Base-by-base conservation (phyloP, 805 yeast genomes). In the Monosporozyma aerobia region DNA sequence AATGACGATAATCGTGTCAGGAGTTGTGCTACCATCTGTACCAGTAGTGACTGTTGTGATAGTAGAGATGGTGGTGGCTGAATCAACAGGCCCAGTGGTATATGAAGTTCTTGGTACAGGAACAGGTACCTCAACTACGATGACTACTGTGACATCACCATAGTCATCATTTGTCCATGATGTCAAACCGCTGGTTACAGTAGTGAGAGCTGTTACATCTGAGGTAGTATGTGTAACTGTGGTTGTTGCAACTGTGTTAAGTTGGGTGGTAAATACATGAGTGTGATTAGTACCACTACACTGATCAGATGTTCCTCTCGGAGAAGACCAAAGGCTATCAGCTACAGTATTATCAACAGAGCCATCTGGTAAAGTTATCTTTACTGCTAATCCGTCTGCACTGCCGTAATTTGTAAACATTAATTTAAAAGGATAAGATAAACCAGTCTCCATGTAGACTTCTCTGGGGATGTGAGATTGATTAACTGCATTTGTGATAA, bases 401-500 rank as follows among this genome's bases (percentile, higher is more conserved):
- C 46, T 51, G 10, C 23, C 40, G 16, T 23, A 46, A 48, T 63
- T 64, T 14, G 53, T 39, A 30, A 51, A 57, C 10, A 57, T 56
- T 41, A 61, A 54, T 53, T 60, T 59, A 6, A 62, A 44, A 11
- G 69, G 69, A 48, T 64, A 64, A 35, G 57, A 60, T 19, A 46
- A 44, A 16, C 65, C 67, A 9, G 53, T 55, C 14, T 51, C 29
- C 41, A 62, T 53, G 41, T 57, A 40, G 10, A 52, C 25, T 16
- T 46, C 29, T 27, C 29, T 27, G 7, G 29, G 29, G 4, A 27
- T 6, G 7, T 27, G 2, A 27, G 29, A 2, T 27, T 27, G 29
- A 27, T 27, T 27, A 27, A 5, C 29, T 1, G 29, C 29, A 2
- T 27, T 27, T 27, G 29, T 27, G 7, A 5, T 1, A 27, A 27